A percentile compares a stretch with the other conserved stretches of the same genome.
These are phyloP conservation scores for Nakaseomyces sp. DNA, from an alignment of 1,139 yeast genomes.

Conservation along the genomic window DNA sequence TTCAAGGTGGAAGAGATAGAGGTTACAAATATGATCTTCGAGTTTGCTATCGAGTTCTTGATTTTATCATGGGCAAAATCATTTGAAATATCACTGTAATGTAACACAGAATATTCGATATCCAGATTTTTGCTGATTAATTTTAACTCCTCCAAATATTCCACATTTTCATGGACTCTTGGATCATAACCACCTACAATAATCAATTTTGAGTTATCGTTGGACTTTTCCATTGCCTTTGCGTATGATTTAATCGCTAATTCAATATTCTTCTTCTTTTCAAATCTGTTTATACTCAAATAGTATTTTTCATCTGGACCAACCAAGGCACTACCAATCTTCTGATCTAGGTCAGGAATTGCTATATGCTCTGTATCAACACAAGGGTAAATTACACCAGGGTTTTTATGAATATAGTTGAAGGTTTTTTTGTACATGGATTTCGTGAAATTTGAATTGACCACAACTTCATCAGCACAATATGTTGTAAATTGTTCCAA, in stretches of 20 bases:
- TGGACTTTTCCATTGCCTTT: conserved; percentile 21
- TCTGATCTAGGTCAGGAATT: conserved; percentile 17
- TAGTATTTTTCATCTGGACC: conserved; percentile 33
- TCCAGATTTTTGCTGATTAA: conserved; percentile 39
- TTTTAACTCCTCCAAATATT: conserved; percentile 56
- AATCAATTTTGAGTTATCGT: conserved; percentile 40
- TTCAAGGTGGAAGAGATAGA: conserved; percentile 64
- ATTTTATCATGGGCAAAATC: conserved; percentile 27
- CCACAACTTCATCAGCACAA: conserved; percentile 70
- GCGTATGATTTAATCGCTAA: conserved; percentile 66
- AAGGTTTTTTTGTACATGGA: conserved; percentile 61
- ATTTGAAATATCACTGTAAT: conserved; percentile 35
- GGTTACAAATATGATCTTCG: conserved; percentile 65
- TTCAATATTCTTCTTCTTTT: conserved; percentile 71
- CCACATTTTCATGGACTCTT: conserved; percentile 66
- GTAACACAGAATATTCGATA: conserved; percentile 41
- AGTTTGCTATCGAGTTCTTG: conserved; percentile 9
- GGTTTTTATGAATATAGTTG: conserved; percentile 32
- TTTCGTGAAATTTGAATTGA: conserved; percentile 78
- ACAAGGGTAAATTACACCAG: conserved; percentile 84
- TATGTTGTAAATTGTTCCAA: conserved; percentile 77
- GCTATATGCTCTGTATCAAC: conserved; percentile 40
- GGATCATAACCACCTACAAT: conserved; percentile 91
- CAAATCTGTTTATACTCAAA: conserved; percentile 80
- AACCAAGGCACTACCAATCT: conserved; percentile 17